Conservation (phyloP, 108 stramenopile genomes). For the Cyclotella cryptica region DNA sequence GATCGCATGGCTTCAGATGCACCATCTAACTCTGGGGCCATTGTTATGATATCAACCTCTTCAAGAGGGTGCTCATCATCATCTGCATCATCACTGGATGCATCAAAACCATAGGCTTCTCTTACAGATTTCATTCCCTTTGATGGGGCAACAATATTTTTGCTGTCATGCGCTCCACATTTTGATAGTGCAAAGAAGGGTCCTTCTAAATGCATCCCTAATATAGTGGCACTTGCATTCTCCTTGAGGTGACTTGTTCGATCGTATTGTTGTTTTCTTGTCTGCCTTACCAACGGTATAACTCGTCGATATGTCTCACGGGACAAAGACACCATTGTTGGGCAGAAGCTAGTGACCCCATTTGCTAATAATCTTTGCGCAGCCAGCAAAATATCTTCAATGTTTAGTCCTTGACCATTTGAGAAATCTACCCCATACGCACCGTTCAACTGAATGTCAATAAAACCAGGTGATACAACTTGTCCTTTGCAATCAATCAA, state of each 20-base stretch:
- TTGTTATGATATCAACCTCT: constrained; percentile 56
- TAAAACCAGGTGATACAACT: too few species aligned
- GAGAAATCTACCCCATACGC: constrained; percentile 63
- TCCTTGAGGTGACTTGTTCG: neutral
- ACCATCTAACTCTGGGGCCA: constrained; percentile 66
- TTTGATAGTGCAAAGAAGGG: constrained; percentile 59
- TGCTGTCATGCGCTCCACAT: constrained; percentile 58
- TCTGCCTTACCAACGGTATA: constrained; percentile 15
- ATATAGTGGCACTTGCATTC: constrained; percentile 28
- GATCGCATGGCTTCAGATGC: constrained; percentile 35
- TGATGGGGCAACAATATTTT: constrained; percentile 34
- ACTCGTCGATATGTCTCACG: constrained; percentile 31
- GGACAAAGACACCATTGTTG: constrained; percentile 57
- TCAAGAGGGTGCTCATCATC: neutral
- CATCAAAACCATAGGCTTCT: constrained; percentile 27
- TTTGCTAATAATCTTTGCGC: constrained; percentile 13
- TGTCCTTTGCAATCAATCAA: constrained; percentile 52
- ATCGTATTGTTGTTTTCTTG: neutral
- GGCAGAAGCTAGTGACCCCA: constrained; percentile 64
- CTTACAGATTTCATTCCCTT: constrained; percentile 21
- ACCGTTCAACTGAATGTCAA: constrained; percentile 68
- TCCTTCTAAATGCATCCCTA: constrained; percentile 71
- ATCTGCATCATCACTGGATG: neutral
- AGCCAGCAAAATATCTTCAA: constrained; percentile 34
- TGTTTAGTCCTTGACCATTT: constrained; percentile 3